A percentile compares a stretch with the other conserved stretches of the same genome.
Conservation (phyloP, 2,329 filamentous ascomycete species). For the Penicillium sp. region DNA sequence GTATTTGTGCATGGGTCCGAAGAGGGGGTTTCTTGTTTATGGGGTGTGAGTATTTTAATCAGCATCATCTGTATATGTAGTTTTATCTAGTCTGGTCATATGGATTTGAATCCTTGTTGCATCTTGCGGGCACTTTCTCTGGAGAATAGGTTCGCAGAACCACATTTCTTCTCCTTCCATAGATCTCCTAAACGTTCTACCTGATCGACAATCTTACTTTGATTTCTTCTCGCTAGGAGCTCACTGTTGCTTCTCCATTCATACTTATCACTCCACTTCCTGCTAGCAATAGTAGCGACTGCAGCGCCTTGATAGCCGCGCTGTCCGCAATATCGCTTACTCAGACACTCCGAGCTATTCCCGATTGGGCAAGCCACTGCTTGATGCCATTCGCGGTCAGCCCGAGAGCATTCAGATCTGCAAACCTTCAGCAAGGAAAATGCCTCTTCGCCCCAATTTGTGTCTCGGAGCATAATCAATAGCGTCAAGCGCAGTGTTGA, state of each 20-base stretch:
- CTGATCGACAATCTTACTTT: neutral
- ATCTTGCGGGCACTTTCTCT: neutral
- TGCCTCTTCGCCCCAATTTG: neutral
- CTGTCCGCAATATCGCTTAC: conserved; percentile 6
- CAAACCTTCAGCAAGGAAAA: neutral
- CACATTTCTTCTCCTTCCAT: neutral
- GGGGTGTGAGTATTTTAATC: conserved; percentile 17
- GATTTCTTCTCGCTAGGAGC: neutral
- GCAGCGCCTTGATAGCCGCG: conserved; percentile 11
- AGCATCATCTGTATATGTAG: conserved; percentile 24
- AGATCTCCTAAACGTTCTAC: neutral
- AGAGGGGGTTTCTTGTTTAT: conserved; percentile 3
- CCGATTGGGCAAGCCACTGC: conserved; percentile 19
- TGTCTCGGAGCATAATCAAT: conserved; percentile 13
- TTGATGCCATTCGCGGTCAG: conserved; percentile 16
- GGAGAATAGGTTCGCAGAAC: neutral
- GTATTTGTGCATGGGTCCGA: neutral
- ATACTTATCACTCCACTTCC: neutral
- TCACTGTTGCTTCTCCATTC: neutral
- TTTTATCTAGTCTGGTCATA: conserved; percentile 19
- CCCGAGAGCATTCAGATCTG: neutral
- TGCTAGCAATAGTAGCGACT: neutral
- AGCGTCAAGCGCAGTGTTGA: neutral
- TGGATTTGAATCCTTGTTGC: conserved; percentile 13
- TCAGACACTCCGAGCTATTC: conserved; percentile 16